Evolutionary conservation across 768 basidiomycete species (phyloP).

Genomic region (Rubroboletus pulcherrimus): DNA sequence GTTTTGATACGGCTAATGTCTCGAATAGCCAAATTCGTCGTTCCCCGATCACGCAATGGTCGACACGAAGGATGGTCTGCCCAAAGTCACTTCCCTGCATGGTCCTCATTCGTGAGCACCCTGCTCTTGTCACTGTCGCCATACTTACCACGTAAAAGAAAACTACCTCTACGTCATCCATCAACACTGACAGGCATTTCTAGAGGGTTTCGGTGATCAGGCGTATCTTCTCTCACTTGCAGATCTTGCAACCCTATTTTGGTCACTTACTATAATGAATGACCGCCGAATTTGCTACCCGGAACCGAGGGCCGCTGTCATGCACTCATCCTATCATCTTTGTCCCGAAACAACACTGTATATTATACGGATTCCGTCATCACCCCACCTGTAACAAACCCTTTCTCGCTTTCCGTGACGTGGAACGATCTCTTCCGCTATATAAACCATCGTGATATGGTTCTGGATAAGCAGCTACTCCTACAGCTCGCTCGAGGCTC

Average conservation of each 20-base stretch:
- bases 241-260: background rate
- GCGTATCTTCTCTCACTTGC: background rate
- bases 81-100: background rate
- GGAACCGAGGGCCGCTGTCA: background rate
- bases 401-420: background rate
- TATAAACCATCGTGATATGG: constrained; percentile 14
- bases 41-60: background rate
- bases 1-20: background rate
- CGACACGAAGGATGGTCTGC: background rate
- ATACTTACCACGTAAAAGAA: background rate
- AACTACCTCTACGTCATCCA: background rate
- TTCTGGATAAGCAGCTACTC: background rate
- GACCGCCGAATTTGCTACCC: background rate
- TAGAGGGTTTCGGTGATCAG: background rate
- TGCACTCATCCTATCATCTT: background rate
- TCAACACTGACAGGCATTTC: background rate
- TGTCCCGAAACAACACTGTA: background rate
- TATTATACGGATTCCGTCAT: background rate
- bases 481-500: background rate
- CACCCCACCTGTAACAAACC: background rate
- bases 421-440: background rate
- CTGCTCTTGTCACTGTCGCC: background rate
- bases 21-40: background rate
- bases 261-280: background rate
- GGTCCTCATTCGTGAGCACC: background rate